phyloP scores from a whole-genome alignment of 371 early-diverging fungal species.

The Capillidium rhysosporum region DNA sequence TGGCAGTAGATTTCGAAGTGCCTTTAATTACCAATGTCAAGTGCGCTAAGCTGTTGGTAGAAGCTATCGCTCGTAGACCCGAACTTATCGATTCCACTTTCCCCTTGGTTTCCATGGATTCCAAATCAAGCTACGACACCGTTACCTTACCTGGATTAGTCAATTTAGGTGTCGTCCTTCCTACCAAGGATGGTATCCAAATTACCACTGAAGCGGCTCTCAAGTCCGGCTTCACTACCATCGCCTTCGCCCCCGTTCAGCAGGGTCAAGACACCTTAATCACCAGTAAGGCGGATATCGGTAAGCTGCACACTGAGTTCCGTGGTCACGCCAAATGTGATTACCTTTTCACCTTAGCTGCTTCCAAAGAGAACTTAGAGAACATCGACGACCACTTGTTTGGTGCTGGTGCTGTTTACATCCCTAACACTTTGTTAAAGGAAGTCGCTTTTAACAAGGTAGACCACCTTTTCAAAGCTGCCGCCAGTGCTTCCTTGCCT shows the following conservation, averaged over 20 bases:
- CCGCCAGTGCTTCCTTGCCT: not conserved
- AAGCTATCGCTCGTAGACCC: conserved; percentile 55
- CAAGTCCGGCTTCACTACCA: conserved; percentile 71
- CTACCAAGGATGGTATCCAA: conserved; percentile 11
- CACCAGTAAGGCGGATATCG: not conserved
- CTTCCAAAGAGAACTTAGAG: conserved; percentile 33
- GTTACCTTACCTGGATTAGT: conserved; percentile 75
- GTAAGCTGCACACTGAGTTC: conserved; percentile 14
- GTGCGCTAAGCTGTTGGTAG: conserved; percentile 90
- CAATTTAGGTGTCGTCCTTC: conserved; percentile 47
- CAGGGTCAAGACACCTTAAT: not conserved
- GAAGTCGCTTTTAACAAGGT: conserved; percentile 36
- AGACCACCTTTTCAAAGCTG: conserved; percentile 35
- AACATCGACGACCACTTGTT: conserved; percentile 10
- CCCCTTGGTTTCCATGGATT: conserved; percentile 62
- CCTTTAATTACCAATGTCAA: conserved; percentile 95
- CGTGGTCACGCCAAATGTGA: conserved; percentile 43
- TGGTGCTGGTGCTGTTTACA: conserved; percentile 31
- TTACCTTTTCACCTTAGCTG: conserved; percentile 51
- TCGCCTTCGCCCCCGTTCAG: conserved; percentile 9
- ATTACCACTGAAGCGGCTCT: conserved; percentile 24
- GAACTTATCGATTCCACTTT: conserved; percentile 16
- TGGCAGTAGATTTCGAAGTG: conserved; percentile 90
- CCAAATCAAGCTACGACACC: conserved; percentile 63
- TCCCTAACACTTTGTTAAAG: conserved; percentile 31